These are phyloP conservation scores for Cokeromyces recurvatus DNA, from an alignment of 371 early-diverging fungal species.

Conservation along the genomic window DNA sequence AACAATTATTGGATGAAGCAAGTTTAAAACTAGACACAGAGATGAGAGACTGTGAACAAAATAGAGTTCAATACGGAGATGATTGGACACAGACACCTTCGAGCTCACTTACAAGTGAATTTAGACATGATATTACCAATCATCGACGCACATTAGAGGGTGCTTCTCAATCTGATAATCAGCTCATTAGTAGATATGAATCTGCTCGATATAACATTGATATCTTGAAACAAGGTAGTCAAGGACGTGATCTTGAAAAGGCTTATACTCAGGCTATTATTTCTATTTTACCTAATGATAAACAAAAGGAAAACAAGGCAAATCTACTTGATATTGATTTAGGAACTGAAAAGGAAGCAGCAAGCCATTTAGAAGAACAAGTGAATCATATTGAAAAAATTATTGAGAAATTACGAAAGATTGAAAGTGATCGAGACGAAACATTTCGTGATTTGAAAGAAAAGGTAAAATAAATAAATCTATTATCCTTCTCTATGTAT, in stretches of 20 bases:
- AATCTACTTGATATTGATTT: conserved; percentile 63
- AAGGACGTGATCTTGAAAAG: conserved; percentile 55
- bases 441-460: conserved; percentile 80
- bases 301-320: conserved; percentile 13
- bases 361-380: conserved; percentile 36
- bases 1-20: conserved; percentile 60
- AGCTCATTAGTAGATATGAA: conserved; percentile 55
- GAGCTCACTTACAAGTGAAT: conserved; percentile 61
- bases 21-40: conserved; percentile 73
- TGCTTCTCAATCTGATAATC: conserved; percentile 70
- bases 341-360: conserved; percentile 27
- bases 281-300: conserved; percentile 10
- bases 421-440: conserved; percentile 75
- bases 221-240: conserved; percentile 55
- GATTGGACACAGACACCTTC: conserved; percentile 87
- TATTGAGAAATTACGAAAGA: conserved; percentile 68
- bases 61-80: conserved; percentile 72
- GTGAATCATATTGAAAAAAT: conserved; percentile 65
- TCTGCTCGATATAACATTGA: conserved; percentile 49
- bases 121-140: conserved; percentile 74
- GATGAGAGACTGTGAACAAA: conserved; percentile 77
- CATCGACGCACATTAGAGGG: conserved; percentile 76
- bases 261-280: conserved; percentile 58
- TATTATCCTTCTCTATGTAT: neutral
- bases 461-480: conserved; percentile 45